phyloP scores from a whole-genome alignment of 331 rosid genomes.

The Quercus lobata region DNA sequence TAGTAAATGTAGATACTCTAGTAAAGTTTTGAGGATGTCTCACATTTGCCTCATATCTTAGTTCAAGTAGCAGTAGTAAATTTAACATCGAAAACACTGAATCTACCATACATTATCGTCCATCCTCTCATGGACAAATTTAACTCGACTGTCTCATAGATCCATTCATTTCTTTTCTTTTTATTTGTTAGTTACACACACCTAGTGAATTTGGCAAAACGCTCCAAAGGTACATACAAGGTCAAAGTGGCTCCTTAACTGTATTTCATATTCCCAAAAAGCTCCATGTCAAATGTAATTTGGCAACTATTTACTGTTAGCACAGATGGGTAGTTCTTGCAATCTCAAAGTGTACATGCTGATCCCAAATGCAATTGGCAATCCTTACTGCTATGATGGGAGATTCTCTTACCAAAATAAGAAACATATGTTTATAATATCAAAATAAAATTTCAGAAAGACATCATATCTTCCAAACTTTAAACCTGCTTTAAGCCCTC shows the following conservation, averaged over 20 bases:
- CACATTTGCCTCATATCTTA: not conserved
- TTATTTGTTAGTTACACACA: no score
- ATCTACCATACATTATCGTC: not conserved
- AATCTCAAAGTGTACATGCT: slow-evolving; percentile 6
- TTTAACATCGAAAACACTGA: not conserved
- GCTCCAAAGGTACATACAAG: no score
- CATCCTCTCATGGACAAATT: not conserved
- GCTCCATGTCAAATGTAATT: not conserved
- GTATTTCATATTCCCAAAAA: slow-evolving; percentile 5
- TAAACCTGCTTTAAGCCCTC: not conserved
- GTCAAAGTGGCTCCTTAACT: not conserved
- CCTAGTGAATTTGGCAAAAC: no score
- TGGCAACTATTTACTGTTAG: slow-evolving; percentile 9
- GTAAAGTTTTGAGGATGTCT: not conserved
- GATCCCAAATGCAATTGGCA: slow-evolving; percentile 11
- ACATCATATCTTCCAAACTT: not conserved
- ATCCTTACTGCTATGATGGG: slow-evolving; percentile 5
- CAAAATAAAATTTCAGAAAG: not conserved
- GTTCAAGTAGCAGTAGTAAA: not conserved
- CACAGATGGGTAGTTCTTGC: slow-evolving; percentile 9
- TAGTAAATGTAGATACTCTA: not conserved
- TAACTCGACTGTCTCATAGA: not conserved
- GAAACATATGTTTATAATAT: not conserved
- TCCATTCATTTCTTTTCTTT: no score
- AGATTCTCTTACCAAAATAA: not conserved